Evolutionary conservation across 352 stramenopile species (phyloP).

Genomic region (Pythium folliculosum): DNA sequence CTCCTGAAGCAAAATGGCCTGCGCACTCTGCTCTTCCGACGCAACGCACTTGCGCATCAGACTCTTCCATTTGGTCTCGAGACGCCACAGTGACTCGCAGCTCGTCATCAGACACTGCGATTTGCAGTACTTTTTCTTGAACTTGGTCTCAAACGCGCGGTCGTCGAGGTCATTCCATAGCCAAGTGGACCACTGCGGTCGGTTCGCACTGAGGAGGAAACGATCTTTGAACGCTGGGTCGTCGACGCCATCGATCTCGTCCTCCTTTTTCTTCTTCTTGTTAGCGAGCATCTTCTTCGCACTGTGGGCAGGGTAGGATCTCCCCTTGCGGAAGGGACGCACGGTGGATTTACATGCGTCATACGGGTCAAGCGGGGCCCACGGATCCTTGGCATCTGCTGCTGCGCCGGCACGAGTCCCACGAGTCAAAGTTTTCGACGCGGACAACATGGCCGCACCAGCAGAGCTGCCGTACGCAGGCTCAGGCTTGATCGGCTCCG

Average conservation of each 20-base stretch:
- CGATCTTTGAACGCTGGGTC: slow-evolving; percentile 66
- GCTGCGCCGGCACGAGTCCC: background rate
- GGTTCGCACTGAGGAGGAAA: slow-evolving; percentile 53
- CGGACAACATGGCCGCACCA: background rate
- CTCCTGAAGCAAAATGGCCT: slow-evolving; percentile 70
- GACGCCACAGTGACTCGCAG: slow-evolving; percentile 57
- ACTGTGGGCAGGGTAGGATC: slow-evolving; percentile 54
- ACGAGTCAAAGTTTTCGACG: slow-evolving; percentile 1
- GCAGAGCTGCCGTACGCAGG: slow-evolving; percentile 9
- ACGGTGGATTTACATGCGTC: slow-evolving; percentile 67
- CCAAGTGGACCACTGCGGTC: slow-evolving; percentile 71
- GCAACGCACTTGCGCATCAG: slow-evolving; percentile 50
- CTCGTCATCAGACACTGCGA: slow-evolving; percentile 50
- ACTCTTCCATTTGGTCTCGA: slow-evolving; percentile 70
- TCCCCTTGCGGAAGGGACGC: slow-evolving; percentile 72
- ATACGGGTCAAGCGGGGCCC: slow-evolving; percentile 73
- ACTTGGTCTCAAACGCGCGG: slow-evolving; percentile 55
- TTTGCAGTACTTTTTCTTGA: slow-evolving; percentile 65
- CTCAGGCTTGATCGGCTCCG: slow-evolving; percentile 19
- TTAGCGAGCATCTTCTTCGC: slow-evolving; percentile 44
- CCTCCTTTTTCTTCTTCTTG: slow-evolving; percentile 39
- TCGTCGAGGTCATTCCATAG: slow-evolving; percentile 65
- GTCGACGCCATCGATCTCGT: slow-evolving; percentile 55
- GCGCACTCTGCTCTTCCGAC: slow-evolving; percentile 55
- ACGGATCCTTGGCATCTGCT: slow-evolving; percentile 56